phyloP scores from a whole-genome alignment of 768 basidiomycete genomes.

The Kwoniella botswanensis region DNA sequence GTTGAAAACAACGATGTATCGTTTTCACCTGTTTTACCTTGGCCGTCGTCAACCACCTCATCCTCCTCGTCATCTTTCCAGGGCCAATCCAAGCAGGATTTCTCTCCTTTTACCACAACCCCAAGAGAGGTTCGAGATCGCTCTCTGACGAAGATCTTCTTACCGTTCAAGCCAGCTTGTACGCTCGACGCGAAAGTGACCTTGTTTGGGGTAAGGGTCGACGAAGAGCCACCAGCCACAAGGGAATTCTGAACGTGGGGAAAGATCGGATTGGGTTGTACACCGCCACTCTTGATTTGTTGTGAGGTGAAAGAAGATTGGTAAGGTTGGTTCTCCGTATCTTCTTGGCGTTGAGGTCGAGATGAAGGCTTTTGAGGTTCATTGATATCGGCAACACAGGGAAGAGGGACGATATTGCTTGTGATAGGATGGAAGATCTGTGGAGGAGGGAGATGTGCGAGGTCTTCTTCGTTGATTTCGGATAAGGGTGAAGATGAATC shows the following conservation, averaged over 20 bases:
- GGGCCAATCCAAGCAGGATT: slow-evolving; percentile 2
- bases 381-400: neutral
- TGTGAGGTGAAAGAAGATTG: neutral
- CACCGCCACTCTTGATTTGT: neutral
- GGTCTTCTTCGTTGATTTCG: no score
- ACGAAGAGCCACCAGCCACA: neutral
- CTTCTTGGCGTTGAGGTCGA: neutral
- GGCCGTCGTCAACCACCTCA: neutral
- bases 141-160: neutral
- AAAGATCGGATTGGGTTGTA: neutral
- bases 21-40: neutral
- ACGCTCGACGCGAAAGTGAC: neutral
- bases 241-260: neutral
- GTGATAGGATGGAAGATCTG: no score
- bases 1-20: neutral
- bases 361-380: neutral
- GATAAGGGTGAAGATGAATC: no score
- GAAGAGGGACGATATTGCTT: no score
- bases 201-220: neutral
- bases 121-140: neutral
- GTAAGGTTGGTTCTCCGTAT: neutral
- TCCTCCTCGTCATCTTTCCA: slow-evolving; percentile 10
- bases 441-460: no score
- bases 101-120: slow-evolving; percentile 2
- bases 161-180: slow-evolving; percentile 2